Evolutionary conservation across 495 filamentous ascomycete genomes (phyloP).

Genomic region (Hypoxylon fuscum): DNA sequence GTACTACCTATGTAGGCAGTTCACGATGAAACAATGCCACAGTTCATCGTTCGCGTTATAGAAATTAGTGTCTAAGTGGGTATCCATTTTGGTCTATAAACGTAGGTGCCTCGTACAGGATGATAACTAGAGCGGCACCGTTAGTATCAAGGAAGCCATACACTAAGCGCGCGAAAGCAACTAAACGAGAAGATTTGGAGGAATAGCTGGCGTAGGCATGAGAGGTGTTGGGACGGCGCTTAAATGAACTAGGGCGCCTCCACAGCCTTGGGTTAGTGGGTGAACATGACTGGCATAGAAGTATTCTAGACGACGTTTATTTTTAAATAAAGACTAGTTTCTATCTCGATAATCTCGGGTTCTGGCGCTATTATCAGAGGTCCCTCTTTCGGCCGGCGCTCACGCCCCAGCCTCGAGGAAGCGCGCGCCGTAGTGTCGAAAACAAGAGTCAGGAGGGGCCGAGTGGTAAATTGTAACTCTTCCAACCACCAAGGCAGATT

Average conservation of each 20-base stretch:
- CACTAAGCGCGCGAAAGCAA: slow-evolving; percentile 31
- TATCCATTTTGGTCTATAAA: slow-evolving; percentile 4
- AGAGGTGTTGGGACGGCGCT: slow-evolving; percentile 29
- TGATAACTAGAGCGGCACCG: slow-evolving; percentile 4
- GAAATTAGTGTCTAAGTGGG: slow-evolving; percentile 1
- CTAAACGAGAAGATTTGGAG: slow-evolving; percentile 16
- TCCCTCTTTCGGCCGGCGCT: slow-evolving; percentile 20
- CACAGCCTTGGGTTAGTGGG: slow-evolving; percentile 30
- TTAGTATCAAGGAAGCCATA: slow-evolving; percentile 14
- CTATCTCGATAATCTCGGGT: slow-evolving; percentile 5
- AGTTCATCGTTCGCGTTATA: slow-evolving; percentile 5
- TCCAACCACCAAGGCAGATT: slow-evolving; percentile 34
- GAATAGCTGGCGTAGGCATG: slow-evolving; percentile 22
- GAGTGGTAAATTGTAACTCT: slow-evolving; percentile 24
- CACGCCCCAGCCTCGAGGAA: slow-evolving; percentile 21
- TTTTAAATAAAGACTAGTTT: slow-evolving; percentile 14
- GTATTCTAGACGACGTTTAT: slow-evolving; percentile 30
- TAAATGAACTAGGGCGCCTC: slow-evolving; percentile 31
- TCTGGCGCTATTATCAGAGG: slow-evolving; percentile 2
- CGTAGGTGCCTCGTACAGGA: slow-evolving; percentile 23
- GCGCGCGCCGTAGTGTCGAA: slow-evolving; percentile 34
- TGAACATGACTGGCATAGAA: slow-evolving; percentile 40
- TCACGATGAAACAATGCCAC: slow-evolving; percentile 6
- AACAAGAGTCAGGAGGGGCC: slow-evolving; percentile 7
- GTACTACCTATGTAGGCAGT: slow-evolving; percentile 4